Conservation (phyloP, 225 moss, liverwort and hornwort genomes). For the Bryoerythrophyllum caledonicum region DNA sequence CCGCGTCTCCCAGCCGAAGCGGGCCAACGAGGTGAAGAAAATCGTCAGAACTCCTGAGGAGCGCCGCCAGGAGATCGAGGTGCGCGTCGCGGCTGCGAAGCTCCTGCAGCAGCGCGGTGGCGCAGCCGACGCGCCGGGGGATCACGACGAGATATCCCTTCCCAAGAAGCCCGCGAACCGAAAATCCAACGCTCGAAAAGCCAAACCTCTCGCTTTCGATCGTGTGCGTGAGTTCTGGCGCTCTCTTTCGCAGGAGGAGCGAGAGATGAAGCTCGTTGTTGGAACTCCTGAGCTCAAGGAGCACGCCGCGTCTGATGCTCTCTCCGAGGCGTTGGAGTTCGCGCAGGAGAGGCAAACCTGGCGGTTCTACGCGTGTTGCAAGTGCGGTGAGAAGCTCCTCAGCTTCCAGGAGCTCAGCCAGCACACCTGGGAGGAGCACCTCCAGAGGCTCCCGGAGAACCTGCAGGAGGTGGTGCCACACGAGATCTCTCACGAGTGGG, state of each 20-base stretch:
- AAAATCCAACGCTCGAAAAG: slow-evolving; percentile 32
- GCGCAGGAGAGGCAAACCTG: slow-evolving; percentile 48
- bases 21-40: slow-evolving; percentile 44
- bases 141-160: slow-evolving; percentile 30
- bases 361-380: slow-evolving; percentile 50
- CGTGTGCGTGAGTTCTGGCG: slow-evolving; percentile 45
- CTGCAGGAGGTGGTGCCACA: slow-evolving; percentile 36
- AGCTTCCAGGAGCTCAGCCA: slow-evolving; percentile 30
- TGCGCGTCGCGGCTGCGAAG: slow-evolving; percentile 53
- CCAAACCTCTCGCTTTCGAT: slow-evolving; percentile 27
- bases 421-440: slow-evolving; percentile 37
- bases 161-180: slow-evolving; percentile 39
- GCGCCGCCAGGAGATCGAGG: slow-evolving; percentile 52
- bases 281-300: slow-evolving; percentile 38
- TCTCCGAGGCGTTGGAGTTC: slow-evolving; percentile 44
- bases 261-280: slow-evolving; percentile 39
- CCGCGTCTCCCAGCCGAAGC: slow-evolving; percentile 42
- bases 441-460: slow-evolving; percentile 30
- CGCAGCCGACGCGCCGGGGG: slow-evolving; percentile 18
- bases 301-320: slow-evolving; percentile 34
- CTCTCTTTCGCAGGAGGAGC: slow-evolving; percentile 24
- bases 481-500: slow-evolving; percentile 37
- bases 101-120: slow-evolving; percentile 29
- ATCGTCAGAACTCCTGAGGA: slow-evolving; percentile 47
- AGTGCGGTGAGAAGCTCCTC: slow-evolving; percentile 37